Base-by-base conservation (phyloP, 1,284 basidiomycete genomes). In the Pseudozyma hubeiensis region DNA sequence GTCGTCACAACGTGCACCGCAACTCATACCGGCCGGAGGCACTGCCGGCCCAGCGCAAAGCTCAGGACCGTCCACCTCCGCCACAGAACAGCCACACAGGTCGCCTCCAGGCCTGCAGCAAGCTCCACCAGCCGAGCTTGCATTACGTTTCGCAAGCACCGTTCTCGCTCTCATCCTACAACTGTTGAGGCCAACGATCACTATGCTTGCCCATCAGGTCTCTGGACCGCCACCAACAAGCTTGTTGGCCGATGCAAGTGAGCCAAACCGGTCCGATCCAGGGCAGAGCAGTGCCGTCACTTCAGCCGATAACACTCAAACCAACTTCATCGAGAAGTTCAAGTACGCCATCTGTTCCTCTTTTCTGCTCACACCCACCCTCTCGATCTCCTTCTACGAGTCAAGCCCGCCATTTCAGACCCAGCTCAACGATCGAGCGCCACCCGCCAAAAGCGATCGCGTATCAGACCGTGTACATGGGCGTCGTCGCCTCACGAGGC, bases 301-400 rank as follows among this genome's bases (percentile, higher is more conserved):
- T 3, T 19, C 43, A 24, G 37, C 45, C 5, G 41, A 64, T 33
- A 55, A 56, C 17, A 46, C 45, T n/a, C 41, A 30, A 31, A 46
- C 45, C 13, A 50, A 53, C 45, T 83, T 82, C 49, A 64, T 75
- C 6, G 82, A 84, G 48, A 62, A 50, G n/a, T 82, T 84, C 75
- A 81, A 81, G 47, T 79, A 79, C 41, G 54, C 63, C 49, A 66
- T 84, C 51, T 81, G 79, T 58, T 81, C 82, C 5, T 82, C 81
- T 7, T 81, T 79, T 55, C 75, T 84, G 19, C 73, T 84, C 34
- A 80, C 80, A 3, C 63, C 78, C 6, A 76, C 63, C 39, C 71
- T 84, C 30, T 81, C 81, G 17, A 82, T 84, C 41, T 82, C 80
- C 11, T 77, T 78, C 54, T 84, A 83, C 68, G 80, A 76, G 13